phyloP scores from a whole-genome alignment of 148 eudicot genomes.

The Heliosperma pusillum region DNA sequence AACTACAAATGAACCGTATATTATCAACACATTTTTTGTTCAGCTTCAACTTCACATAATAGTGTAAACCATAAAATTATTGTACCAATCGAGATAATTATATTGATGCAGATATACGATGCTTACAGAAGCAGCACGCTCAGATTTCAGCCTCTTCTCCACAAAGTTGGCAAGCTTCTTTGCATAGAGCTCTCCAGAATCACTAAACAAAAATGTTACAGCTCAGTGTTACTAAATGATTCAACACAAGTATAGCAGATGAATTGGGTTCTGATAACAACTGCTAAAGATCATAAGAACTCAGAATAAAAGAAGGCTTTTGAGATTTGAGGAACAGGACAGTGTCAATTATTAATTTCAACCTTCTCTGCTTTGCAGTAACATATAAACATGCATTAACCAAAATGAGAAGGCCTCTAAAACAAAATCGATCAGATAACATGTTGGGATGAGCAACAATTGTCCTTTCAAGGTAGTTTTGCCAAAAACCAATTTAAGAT shows the following conservation, averaged over 20 bases:
- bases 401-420: neutral
- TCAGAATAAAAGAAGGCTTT: neutral
- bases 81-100: neutral
- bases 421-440: neutral
- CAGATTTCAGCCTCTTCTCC: constrained; percentile 86
- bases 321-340: constrained; percentile 1
- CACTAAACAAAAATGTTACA: constrained; percentile 42
- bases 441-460: neutral
- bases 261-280: constrained; percentile 1
- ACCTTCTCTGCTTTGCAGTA: neutral
- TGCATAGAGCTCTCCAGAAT: constrained; percentile 81
- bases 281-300: neutral
- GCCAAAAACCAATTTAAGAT: neutral
- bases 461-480: neutral
- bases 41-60: neutral
- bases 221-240: neutral
- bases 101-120: constrained; percentile 10
- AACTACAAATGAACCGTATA: neutral
- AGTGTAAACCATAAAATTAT: neutral
- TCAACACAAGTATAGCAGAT: constrained; percentile 2
- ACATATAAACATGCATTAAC: neutral
- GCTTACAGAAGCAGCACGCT: constrained; percentile 97
- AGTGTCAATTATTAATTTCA: neutral
- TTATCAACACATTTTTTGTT: constrained; percentile 1
- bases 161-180: constrained; percentile 97